A percentile compares a stretch with the other conserved stretches of the same genome.
phyloP scores from a whole-genome alignment of 129 eudicot genomes.

The Centella asiatica region DNA sequence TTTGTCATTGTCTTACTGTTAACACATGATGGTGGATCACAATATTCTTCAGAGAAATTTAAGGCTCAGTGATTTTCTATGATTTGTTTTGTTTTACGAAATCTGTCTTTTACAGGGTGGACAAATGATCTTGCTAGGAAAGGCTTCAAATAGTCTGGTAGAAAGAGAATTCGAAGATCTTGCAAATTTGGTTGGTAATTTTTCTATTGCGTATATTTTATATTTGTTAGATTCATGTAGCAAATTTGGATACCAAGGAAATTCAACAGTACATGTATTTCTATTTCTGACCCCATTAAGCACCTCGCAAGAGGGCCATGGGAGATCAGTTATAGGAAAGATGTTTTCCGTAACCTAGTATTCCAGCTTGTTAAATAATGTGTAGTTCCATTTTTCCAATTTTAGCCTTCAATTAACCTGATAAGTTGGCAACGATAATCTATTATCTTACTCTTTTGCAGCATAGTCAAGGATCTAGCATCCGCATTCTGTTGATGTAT shows the following conservation, averaged over 20 bases:
- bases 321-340: background rate
- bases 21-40: too few species aligned
- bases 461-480: conserved; percentile 60
- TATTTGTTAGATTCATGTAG: background rate
- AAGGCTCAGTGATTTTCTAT: too few species aligned
- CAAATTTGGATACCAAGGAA: background rate
- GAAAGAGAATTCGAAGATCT: conserved; percentile 41
- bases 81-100: background rate
- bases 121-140: conserved; percentile 43
- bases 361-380: too few species aligned
- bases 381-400: background rate
- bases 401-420: background rate
- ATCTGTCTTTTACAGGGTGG: conserved; percentile 14
- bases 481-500: conserved; percentile 70
- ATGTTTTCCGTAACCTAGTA: background rate
- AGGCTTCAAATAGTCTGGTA: conserved; percentile 37
- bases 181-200: conserved; percentile 14
- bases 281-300: background rate
- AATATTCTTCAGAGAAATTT: too few species aligned
- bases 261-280: background rate
- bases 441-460: conserved; percentile 29
- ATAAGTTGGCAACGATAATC: background rate
- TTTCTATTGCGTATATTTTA: background rate
- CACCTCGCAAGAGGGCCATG: background rate
- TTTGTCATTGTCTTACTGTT: too few species aligned